phyloP scores from a whole-genome alignment of 169 alveolate species.

The Perkinsus marinus region DNA sequence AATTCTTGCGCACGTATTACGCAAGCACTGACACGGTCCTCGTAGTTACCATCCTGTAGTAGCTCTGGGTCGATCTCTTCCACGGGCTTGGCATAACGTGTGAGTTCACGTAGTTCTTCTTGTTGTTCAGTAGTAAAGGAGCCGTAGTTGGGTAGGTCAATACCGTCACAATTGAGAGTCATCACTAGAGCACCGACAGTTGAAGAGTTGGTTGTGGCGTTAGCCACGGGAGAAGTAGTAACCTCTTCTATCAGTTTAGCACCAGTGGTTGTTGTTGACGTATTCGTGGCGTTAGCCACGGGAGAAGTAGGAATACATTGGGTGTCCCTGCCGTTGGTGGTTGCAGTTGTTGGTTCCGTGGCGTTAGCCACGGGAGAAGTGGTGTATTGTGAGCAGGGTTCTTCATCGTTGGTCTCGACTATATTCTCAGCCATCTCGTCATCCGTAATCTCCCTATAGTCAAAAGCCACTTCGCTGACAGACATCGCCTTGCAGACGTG shows the following conservation, averaged over 20 bases:
- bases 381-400: not conserved
- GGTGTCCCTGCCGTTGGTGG: not conserved
- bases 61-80: not conserved
- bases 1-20: not conserved
- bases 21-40: not conserved
- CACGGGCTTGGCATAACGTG: not conserved
- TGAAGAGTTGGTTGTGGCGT: not conserved
- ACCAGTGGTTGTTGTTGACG: too few relatives aligned
- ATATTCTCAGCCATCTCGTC: not conserved
- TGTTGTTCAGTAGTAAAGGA: not conserved
- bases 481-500: not conserved
- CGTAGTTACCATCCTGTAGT: not conserved
- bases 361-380: not conserved
- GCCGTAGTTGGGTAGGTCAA: not conserved
- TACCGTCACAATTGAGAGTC: not conserved
- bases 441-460: not conserved
- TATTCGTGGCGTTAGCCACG: not conserved
- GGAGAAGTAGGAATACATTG: not conserved
- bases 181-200: not conserved
- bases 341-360: not conserved
- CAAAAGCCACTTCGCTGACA: not conserved
- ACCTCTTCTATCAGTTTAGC: too few relatives aligned
- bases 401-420: too few relatives aligned
- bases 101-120: not conserved
- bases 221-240: not conserved